Base-by-base conservation (phyloP, 2,329 filamentous ascomycete genomes). In the Bimuria novae-zelandiae region DNA sequence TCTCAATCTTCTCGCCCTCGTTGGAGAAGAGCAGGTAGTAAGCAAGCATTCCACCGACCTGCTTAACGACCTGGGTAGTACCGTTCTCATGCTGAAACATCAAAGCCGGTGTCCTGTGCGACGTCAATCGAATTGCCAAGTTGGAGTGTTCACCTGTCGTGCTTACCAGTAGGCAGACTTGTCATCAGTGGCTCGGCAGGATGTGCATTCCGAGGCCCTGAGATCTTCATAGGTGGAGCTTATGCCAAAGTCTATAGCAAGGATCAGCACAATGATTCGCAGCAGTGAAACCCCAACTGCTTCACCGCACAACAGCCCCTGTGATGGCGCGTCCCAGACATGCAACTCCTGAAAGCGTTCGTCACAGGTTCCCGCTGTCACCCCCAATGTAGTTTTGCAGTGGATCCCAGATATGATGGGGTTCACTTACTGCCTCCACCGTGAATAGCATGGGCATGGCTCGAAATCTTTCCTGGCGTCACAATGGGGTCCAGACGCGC, bases 11-110 rank as follows among this genome's bases (percentile, higher is more conserved):
- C 52, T 87, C 86, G 40, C 84, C 82, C 11, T 43, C 48, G 19
- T 55, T 55, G 1, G 21, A 1, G 67, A 88, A 86, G 10, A 91
- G 84, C 42, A 96, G 85, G 75, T 97, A 97, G 81, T 97, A 97
- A 14, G 68, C 70, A 42, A 75, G 71, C 71, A 74, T 72, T 60
- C 74, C 79, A 27, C 82, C 82, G 36, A 77, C 68, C 58, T 83
- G 80, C 6, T 84, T 79, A 27, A 92, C 89, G 43, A 82, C 78
- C 73, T 88, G 85, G 55, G 89, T 84, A 46, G 80, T 81, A 43
- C 82, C 83, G 59, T 86, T 84, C 61, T 81, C 76, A 63, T 84
- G 80, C 58, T 88, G 72, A 65, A 89, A 92, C 77, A 87, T 90
- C 8, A 92, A 75, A 8, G 79, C 78, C 2, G 89, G 89, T 52